Evolutionary conservation across 2,329 filamentous ascomycete species (phyloP), one percentile per base, ranked within the genome.

Genomic region (Biscogniauxia mediterranea): DNA sequence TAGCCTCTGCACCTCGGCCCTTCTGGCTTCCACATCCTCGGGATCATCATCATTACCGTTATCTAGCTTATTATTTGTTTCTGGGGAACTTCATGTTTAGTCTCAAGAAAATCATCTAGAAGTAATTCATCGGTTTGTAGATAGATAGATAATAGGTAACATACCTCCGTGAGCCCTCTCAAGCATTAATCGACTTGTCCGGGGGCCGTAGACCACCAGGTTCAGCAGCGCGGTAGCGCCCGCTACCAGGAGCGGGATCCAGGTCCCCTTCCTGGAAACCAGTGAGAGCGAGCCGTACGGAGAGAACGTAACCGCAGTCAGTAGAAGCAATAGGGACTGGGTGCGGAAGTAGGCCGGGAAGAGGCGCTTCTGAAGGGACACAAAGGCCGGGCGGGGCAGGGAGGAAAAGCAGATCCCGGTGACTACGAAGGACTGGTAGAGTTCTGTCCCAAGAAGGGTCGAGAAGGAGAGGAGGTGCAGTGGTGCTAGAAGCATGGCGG

Each of bases 321-420:
- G 55, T 3, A 79, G 19, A 1, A 79, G 60, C 1, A 79, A 65
- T 1, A 73, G 8, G 0, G 75, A 65, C 60, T 80, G 78, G 4
- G 63, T 65, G 17, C 69, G 69, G 60, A 80, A 80, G 63, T 79
- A 80, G 17, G 78, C 57, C 0, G 77, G 78, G 51, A 80, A 80
- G 52, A 80, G 63, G 4, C 68, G 71, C 49, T 77, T 78, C 54
- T 80, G 78, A 0, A 80, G 71, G 0, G 71, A 74, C 0, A 71
- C 70, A 55, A 79, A 80, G 0, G 77, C 69, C 0, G 71, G 64
- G 0, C 68, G 64, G 0, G 78, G 77, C 1, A 80, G 71, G 2
- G 72, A 65, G 5, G 64, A 58, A 56, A 71, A 73, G 53, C 71
- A 70, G 5, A 79, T 63, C 38, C 78, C 79, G 13, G 77, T 77